Percentiles rank a stretch among this genome's conserved stretches.
phyloP scores from a whole-genome alignment of 75 land plant species.

The Selaginella tamariscina region DNA sequence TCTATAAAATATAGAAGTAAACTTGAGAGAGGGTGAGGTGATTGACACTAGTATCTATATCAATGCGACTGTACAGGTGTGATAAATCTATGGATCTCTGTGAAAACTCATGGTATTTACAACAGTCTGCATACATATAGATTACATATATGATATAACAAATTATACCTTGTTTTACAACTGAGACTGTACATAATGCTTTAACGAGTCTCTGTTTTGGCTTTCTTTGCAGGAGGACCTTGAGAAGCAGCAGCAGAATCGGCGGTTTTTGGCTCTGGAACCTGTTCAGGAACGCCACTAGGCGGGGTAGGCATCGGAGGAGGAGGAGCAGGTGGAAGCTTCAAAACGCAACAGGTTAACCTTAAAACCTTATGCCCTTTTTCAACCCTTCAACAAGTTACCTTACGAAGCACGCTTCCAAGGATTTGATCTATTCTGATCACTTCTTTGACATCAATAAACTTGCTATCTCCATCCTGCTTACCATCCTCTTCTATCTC shows the following conservation, averaged over 20 bases:
- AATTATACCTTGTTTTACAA: too few relatives aligned
- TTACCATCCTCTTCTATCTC: constrained; percentile 33
- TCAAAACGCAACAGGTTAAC: background rate
- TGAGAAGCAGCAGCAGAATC: background rate
- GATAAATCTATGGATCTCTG: too few relatives aligned
- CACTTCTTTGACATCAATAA: constrained; percentile 65
- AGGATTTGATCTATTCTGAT: constrained; percentile 75
- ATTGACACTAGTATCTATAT: too few relatives aligned
- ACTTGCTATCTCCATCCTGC: constrained; percentile 36
- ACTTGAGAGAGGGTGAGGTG: too few relatives aligned
- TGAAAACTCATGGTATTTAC: too few relatives aligned
- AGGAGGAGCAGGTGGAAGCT: constrained; percentile 31
- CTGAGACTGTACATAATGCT: too few relatives aligned
- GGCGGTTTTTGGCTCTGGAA: constrained; percentile 3
- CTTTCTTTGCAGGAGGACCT: constrained; percentile 13
- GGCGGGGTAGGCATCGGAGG: constrained; percentile 17
- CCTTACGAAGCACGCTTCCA: constrained; percentile 68
- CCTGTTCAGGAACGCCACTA: constrained; percentile 12
- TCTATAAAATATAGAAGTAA: too few relatives aligned
- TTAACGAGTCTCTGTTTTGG: constrained; percentile 14
- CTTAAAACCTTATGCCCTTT: background rate
- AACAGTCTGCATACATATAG: too few relatives aligned
- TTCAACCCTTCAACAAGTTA: constrained; percentile 16
- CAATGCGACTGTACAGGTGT: too few relatives aligned
- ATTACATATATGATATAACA: too few relatives aligned